A percentile compares a stretch with the other conserved stretches of the same genome.
Conservation (phyloP, 2,329 filamentous ascomycete species). For the Pseudonectria foliicola region DNA sequence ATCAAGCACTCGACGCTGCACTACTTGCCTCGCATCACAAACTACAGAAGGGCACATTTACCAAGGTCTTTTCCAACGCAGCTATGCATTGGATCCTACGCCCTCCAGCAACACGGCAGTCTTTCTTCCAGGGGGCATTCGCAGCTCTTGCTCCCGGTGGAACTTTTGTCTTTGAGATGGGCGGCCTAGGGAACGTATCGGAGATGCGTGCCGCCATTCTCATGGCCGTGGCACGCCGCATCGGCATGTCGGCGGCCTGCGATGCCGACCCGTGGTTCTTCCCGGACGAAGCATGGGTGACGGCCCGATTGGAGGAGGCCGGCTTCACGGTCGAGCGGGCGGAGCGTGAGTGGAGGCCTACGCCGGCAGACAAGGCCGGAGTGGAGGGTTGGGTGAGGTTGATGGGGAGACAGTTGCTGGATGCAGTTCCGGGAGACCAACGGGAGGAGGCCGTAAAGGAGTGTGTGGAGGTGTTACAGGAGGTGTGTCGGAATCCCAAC, state of each 20-base stretch:
- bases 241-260: slow-evolving; percentile 41
- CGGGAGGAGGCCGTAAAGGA: slow-evolving; percentile 48
- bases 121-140: slow-evolving; percentile 48
- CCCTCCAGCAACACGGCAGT: slow-evolving; percentile 30
- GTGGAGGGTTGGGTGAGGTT: slow-evolving; percentile 60
- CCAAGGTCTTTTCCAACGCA: slow-evolving; percentile 59
- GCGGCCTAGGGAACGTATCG: slow-evolving; percentile 60
- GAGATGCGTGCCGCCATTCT: slow-evolving; percentile 56
- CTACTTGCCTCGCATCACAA: slow-evolving; percentile 26
- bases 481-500: slow-evolving; percentile 47
- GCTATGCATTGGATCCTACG: slow-evolving; percentile 62
- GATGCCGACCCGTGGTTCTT: slow-evolving; percentile 64
- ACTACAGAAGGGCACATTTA: slow-evolving; percentile 34
- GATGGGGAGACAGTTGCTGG: slow-evolving; percentile 54
- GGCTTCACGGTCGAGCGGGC: slow-evolving; percentile 43
- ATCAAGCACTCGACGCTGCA: slow-evolving; percentile 40
- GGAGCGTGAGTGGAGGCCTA: slow-evolving; percentile 61
- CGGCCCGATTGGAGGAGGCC: slow-evolving; percentile 35
- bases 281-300: slow-evolving; percentile 55
- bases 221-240: slow-evolving; percentile 42
- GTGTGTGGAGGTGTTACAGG: slow-evolving; percentile 46
- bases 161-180: slow-evolving; percentile 62
- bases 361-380: slow-evolving; percentile 49
- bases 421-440: slow-evolving; percentile 38
- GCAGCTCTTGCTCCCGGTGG: slow-evolving; percentile 48